Conservation (phyloP, 495 filamentous ascomycete genomes). For the Aspergillus haitiensis region DNA sequence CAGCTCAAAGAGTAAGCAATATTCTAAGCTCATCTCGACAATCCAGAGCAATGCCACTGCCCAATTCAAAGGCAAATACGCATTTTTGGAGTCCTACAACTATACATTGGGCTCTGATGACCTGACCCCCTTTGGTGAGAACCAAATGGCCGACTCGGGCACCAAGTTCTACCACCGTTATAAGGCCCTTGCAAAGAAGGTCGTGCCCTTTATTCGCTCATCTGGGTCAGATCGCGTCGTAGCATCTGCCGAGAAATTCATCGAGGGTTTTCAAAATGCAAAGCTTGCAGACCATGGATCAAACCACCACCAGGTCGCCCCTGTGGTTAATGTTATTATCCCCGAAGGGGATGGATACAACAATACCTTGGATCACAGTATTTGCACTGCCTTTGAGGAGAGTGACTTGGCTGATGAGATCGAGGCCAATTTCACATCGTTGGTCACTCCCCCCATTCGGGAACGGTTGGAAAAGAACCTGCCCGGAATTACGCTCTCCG, state of each 20-base stretch:
- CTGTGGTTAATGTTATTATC: conserved; percentile 62
- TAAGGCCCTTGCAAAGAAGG: conserved; percentile 49
- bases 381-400: conserved; percentile 62
- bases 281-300: conserved; percentile 46
- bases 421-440: conserved; percentile 51
- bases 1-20: conserved; percentile 54
- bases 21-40: conserved; percentile 54
- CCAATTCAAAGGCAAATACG: conserved; percentile 54
- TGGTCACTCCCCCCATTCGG: conserved; percentile 62
- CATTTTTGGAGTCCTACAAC: conserved; percentile 66
- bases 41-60: conserved; percentile 59
- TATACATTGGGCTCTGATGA: conserved; percentile 75
- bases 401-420: conserved; percentile 48
- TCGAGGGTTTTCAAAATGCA: conserved; percentile 65
- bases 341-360: conserved; percentile 63
- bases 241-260: conserved; percentile 69
- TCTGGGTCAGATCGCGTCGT: conserved; percentile 71
- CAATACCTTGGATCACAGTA: conserved; percentile 73
- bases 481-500: conserved; percentile 57
- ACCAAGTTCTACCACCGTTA: conserved; percentile 73
- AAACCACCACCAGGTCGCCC: conserved; percentile 39
- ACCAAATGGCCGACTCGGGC: conserved; percentile 74
- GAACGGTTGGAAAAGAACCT: conserved; percentile 62
- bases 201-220: conserved; percentile 69
- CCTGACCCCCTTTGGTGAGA: conserved; percentile 69